Evolutionary conservation across 306 rosid species (phyloP), one percentile per base, ranked within the genome.

Genomic region (Prunus kanzakura): DNA sequence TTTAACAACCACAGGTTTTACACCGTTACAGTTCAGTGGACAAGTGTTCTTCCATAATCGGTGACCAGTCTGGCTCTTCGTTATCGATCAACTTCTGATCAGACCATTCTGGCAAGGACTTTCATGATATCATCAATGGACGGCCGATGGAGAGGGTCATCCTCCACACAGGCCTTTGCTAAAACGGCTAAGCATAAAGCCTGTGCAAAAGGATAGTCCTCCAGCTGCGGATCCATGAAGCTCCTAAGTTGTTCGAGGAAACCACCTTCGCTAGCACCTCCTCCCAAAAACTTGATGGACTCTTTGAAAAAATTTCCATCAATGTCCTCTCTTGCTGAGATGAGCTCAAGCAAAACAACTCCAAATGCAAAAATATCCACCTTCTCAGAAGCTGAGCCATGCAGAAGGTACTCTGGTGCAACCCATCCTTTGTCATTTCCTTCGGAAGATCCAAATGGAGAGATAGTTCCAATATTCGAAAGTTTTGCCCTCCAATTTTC

Each of bases 331-430:
- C 83, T 83, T 47, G 83, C 97, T 9, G 93, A 86, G 35, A 91
- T 84, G 67, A 89, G 79, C 85, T 87, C 92, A 72, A 91, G 88
- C 78, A 91, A 80, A 2, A 91, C 81, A 65, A 86, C 87, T 7
- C 97, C 97, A 79, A 84, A 89, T 65, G 93, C 87, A 78, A 87
- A 89, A 67, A 91, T 85, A 60, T 89, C 88, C 6, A 71, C 90
- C 50, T 87, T 91, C 32, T 89, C 91, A 57, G 79, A 80, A 74
- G 76, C 73, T 35, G 74, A 54, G 16, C 75, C 75, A 22, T 72
- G 60, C 19, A 11, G 46, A 49, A 74, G 65, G 66, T 45, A 72
- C 77, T 84, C 88, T 6, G 85, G 81, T 11, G 83, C 88, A 73
- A 74, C 73, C 81, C 83, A 73, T 67, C 85, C 88, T 63, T 69